These are phyloP conservation scores for Colletotrichum ledebouriae DNA, from an alignment of 2,329 filamentous ascomycete genomes.

Conservation along the genomic window DNA sequence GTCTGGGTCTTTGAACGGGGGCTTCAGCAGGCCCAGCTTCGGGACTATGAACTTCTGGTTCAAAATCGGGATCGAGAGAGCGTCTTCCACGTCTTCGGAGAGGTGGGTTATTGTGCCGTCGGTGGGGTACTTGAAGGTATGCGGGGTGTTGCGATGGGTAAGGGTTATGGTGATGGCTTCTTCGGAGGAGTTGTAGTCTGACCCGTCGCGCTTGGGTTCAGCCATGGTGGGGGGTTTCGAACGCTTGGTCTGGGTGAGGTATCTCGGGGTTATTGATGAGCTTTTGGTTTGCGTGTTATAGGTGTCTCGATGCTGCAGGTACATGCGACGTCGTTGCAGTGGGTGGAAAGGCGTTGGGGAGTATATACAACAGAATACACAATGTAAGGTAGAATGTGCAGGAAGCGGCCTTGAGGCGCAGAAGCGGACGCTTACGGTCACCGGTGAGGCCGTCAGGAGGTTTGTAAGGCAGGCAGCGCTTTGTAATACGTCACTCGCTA, in stretches of 20 bases:
- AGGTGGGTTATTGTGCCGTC: constrained; percentile 69
- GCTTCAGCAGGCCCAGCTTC: constrained; percentile 74
- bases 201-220: constrained; percentile 37
- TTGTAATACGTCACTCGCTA: constrained; percentile 56
- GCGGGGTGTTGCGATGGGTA: constrained; percentile 60
- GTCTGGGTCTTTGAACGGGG: constrained; percentile 71
- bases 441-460: constrained; percentile 42
- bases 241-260: background rate
- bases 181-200: constrained; percentile 42
- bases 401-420: constrained; percentile 25
- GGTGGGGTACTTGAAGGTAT: constrained; percentile 59
- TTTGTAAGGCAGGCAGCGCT: constrained; percentile 54
- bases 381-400: constrained; percentile 28
- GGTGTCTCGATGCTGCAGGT: constrained; percentile 44
- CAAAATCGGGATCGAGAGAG: constrained; percentile 69
- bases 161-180: constrained; percentile 58
- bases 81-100: constrained; percentile 67
- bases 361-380: constrained; percentile 24
- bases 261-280: background rate
- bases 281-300: constrained; percentile 10
- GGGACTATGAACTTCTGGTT: constrained; percentile 79
- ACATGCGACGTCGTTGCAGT: background rate
- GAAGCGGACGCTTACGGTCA: no score
- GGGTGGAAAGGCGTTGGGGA: background rate
- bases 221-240: constrained; percentile 32